Evolutionary conservation across 352 stramenopile species (phyloP).

Genomic region (Phytophthora rubi): DNA sequence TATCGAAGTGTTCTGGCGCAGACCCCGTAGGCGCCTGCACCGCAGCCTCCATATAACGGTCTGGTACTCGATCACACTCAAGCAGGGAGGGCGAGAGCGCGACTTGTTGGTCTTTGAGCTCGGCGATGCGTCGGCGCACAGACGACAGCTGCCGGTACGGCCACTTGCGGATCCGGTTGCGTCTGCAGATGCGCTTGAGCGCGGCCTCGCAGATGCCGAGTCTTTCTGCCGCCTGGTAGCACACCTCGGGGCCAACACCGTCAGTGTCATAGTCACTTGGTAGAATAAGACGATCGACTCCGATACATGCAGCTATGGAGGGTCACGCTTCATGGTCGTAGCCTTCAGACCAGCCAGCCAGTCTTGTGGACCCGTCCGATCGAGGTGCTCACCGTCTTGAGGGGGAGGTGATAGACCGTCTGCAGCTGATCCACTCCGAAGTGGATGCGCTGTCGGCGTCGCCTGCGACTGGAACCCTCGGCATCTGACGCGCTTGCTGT

Average conservation of each 20-base stretch:
- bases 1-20: slow-evolving; percentile 8
- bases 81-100: neutral
- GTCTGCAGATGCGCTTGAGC: slow-evolving; percentile 83
- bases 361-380: neutral
- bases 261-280: slow-evolving; percentile 15
- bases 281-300: neutral
- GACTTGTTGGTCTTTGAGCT: slow-evolving; percentile 28
- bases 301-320: neutral
- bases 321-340: neutral
- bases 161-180: slow-evolving; percentile 76
- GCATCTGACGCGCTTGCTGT: slow-evolving; percentile 14
- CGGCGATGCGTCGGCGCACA: slow-evolving; percentile 54
- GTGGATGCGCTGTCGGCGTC: slow-evolving; percentile 49
- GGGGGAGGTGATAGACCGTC: slow-evolving; percentile 70
- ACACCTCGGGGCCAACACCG: slow-evolving; percentile 23
- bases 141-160: slow-evolving; percentile 76
- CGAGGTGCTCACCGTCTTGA: slow-evolving; percentile 59
- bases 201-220: slow-evolving; percentile 81
- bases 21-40: neutral
- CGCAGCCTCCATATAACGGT: neutral
- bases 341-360: neutral
- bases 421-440: slow-evolving; percentile 66
- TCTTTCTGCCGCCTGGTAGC: slow-evolving; percentile 52
- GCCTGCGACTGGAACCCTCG: slow-evolving; percentile 1
- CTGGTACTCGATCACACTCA: neutral